These are phyloP conservation scores for Trypanosoma theileri DNA, from an alignment of 208 protist genomes.

Conservation along the genomic window DNA sequence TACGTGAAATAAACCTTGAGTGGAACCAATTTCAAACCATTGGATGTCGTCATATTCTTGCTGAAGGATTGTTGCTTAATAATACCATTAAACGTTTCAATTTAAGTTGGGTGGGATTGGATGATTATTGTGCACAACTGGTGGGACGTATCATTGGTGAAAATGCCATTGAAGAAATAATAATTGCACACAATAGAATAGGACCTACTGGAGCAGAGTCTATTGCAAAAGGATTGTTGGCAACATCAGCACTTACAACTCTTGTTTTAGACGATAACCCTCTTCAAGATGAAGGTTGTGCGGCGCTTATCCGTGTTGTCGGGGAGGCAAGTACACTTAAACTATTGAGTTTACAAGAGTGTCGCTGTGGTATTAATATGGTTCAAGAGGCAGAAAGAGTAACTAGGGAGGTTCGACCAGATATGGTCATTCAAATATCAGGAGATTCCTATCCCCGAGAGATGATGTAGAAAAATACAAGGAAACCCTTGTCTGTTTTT, in stretches of 20 bases:
- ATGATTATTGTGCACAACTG: constrained; percentile 67
- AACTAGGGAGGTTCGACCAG: constrained; percentile 30
- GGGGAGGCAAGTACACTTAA: constrained; percentile 51
- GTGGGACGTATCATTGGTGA: constrained; percentile 80
- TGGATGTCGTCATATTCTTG: constrained; percentile 58
- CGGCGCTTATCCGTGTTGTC: constrained; percentile 53
- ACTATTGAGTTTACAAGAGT: constrained; percentile 70
- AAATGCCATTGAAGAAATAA: constrained; percentile 88
- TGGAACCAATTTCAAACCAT: constrained; percentile 82
- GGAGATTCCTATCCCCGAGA: constrained; percentile 33
- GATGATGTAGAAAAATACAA: constrained; percentile 13
- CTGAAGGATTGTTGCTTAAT: constrained; percentile 80
- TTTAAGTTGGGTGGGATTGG: constrained; percentile 76
- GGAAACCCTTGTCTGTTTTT: too few species aligned
- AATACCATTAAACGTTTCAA: constrained; percentile 91
- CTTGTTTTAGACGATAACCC: constrained; percentile 86
- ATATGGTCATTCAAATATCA: constrained; percentile 53
- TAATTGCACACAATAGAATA: constrained; percentile 90
- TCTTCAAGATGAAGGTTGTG: constrained; percentile 71
- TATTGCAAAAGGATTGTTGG: constrained; percentile 75
- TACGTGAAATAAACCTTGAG: constrained; percentile 88
- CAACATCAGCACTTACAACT: constrained; percentile 63
- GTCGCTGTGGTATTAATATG: constrained; percentile 45
- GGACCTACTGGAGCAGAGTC: constrained; percentile 60
- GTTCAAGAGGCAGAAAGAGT: constrained; percentile 33